Evolutionary conservation across 306 rosid species (phyloP), one percentile per base, ranked within the genome.

Genomic region (Betula pendula): DNA sequence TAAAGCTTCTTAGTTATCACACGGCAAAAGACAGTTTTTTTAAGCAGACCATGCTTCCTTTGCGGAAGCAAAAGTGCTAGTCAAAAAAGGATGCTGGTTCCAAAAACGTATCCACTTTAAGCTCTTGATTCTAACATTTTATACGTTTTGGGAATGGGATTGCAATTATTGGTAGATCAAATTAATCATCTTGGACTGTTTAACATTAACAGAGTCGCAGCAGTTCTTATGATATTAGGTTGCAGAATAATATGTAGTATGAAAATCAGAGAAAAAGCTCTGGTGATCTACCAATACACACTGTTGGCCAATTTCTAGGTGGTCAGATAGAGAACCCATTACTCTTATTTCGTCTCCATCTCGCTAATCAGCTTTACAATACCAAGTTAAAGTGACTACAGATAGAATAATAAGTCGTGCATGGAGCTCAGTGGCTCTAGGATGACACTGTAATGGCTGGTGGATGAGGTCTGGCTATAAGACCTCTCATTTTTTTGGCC

Each of bases 11-110:
- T 67, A 42, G 43, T 48, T 77, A 74, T 80, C 79, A 51, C 80
- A 69, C 66, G 25, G 85, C 71, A 71, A 75, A 77, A 75, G 74
- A 75, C 8, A 40, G 63, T 59, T 72, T 79, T 81, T 86, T 59
- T 35, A 62, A 67, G 71, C 35, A 20, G 22, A 60, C 59, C 71
- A 42, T 81, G 50, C 75, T 84, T 70, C 80, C 42, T 75, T 71
- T 73, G 35, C 76, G 82, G 82, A 81, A 77, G 82, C 80, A 82
- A 76, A 65, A 51, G 59, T 81, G 55, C 49, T 43, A 76, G 78
- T 79, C 81, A 71, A 53, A 80, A 80, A 73, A 73, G 77, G 80
- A 77, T 70, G 14, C 40, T 40, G 58, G 81, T 78, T 79, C 74
- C 56, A 20, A 43, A 35, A n/a, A 65, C 48, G n/a, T 29, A 71